A percentile compares a stretch with the other conserved stretches of the same genome.
phyloP scores from a whole-genome alignment of 768 basidiomycete species.

The Hydnum rufescens region DNA sequence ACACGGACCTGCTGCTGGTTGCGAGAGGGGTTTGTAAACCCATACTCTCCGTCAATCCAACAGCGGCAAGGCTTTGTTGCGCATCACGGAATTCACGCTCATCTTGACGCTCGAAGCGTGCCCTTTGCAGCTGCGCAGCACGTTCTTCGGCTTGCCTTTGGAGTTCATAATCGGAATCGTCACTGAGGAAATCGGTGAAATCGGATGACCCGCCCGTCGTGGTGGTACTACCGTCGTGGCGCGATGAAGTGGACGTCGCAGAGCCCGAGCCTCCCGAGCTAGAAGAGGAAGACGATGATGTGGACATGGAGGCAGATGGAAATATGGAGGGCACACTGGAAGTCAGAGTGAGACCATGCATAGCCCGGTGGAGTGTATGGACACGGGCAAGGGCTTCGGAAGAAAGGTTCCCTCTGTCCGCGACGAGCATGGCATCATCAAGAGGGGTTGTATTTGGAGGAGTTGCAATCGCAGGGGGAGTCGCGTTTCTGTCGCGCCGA shows the following conservation, averaged over 20 bases:
- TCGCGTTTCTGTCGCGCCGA: not conserved
- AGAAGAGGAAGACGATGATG: not conserved
- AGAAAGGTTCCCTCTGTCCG: not conserved
- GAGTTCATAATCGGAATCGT: constrained; percentile 70
- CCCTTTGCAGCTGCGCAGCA: constrained; percentile 35
- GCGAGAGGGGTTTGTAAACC: not conserved
- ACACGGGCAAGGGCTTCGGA: not conserved
- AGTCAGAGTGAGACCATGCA: not conserved
- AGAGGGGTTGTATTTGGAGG: too few species aligned
- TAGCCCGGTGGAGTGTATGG: not conserved
- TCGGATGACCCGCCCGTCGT: constrained; percentile 19
- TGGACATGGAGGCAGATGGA: not conserved
- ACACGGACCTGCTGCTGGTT: too few species aligned
- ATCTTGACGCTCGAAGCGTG: not conserved
- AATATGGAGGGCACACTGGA: not conserved
- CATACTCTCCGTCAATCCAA: constrained; percentile 1
- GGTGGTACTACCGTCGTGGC: not conserved
- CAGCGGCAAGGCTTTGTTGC: not conserved
- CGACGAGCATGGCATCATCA: not conserved
- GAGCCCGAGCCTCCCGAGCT: not conserved
- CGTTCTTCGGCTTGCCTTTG: constrained; percentile 70
- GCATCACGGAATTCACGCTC: constrained; percentile 2
- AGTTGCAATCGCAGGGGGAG: not conserved
- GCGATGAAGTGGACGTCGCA: not conserved
- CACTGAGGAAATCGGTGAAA: constrained; percentile 51